Base-by-base conservation (phyloP, 192 early-diverging fungal species). In the Diversispora epigaea region DNA sequence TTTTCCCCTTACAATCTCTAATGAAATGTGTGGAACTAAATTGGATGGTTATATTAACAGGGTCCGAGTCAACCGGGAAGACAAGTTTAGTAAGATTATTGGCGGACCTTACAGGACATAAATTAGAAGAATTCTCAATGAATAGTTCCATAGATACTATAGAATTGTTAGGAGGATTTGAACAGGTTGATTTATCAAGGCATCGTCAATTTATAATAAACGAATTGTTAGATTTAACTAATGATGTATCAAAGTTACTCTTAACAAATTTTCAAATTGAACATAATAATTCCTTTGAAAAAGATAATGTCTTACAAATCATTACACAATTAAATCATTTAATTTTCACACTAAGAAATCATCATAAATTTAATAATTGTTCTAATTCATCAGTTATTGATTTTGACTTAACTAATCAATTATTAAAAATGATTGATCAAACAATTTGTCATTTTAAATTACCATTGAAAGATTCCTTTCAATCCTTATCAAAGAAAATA, bases 161-260 rank as follows among this genome's bases (percentile, higher is more conserved):
- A 79, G 97, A 99, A 78, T 80, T 99, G 9, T 79, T 99, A 19
- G 97, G 97, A 68, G 97, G 97, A 39, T 99, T 98, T 76, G 96
- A 99, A 82, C 97, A 99, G 79, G 90, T 95, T 10, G 96, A 98
- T 80, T 68, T 93, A 52, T 87, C 85, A 39, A 86, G 96, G 43
- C 89, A 93, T 63, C 84, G 86, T 46, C 83, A 88, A 50, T 77
- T 71, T 43, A 71, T 90, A 60, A 44, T 91, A 9, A 77, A 83
- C 17, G 72, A 72, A 4, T 76, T 91, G 19, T 77, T 76, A 21
- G 66, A 81, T 9, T 73, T 88, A 46, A 64, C 87, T 4, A 82
- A 84, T 58, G 57, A 69, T 9, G 58, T 85, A 4, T 79, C 83
- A 6, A 78, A 86, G 69, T 46, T 86, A 6, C 14, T 80, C 21